Evolutionary conservation across 164 flowering plant species (phyloP), one percentile per base, ranked within the genome.

Genomic region (Hamamelis virginiana): DNA sequence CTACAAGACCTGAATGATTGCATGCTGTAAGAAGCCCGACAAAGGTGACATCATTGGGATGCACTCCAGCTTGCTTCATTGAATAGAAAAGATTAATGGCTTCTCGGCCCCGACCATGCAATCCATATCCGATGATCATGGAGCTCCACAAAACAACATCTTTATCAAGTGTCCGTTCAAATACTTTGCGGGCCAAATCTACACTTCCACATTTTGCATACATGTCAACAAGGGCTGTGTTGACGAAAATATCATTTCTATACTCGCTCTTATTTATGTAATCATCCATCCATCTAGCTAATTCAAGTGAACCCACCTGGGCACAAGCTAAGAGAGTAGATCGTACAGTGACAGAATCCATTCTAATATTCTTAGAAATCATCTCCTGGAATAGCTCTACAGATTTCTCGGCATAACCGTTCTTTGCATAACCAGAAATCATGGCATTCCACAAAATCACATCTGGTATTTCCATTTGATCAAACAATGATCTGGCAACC

Each of bases 351-450:
- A 81, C 73, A 15, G 81, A 78, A 80, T 86, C 87, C 18, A 82
- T 71, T 59, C 28, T 68, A 6, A 82, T 62, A 12, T 80, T 80
- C 50, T 67, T 72, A 8, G 48, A 48, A 8, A 74, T 67, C 89
- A 88, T 80, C 48, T 69, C 71, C 8, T 66, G 64, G 73, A 88
- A 88, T 19, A 86, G 84, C 48, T 77, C 78, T 6, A 88, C 69
- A 38, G 87, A 87, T 80, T 86, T 82, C 19, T 83, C 81, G 33
- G 86, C 80, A 74, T 69, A 75, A 43, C 87, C 89, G 75, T 82
- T 85, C 61, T 85, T 82, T 11, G 84, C 80, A 76, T 84, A 84
- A 9, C 92, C 92, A 18, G 87, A 84, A 45, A 88, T 87, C 86
- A 87, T 85, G 22, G 89, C 83, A 72, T 87, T 87, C 87, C 87